Conservation (phyloP, 139 green algal genomes). For the Chlamydomonas eustigma region DNA sequence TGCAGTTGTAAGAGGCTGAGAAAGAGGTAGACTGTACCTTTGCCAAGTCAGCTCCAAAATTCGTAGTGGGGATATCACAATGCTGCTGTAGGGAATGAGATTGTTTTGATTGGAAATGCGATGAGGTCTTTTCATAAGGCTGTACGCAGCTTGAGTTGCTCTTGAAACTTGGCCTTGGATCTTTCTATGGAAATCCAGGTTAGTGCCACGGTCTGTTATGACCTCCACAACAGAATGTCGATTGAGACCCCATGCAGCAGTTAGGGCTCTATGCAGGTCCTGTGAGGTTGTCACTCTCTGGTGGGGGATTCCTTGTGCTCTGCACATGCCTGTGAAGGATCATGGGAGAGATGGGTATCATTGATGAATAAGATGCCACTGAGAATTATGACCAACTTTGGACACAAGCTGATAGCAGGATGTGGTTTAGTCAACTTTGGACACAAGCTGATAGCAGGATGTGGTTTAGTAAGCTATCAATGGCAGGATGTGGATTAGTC, state of each 20-base stretch:
- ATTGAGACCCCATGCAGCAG: conserved; percentile 69
- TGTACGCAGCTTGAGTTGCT: conserved; percentile 28
- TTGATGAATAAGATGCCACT: too few species aligned
- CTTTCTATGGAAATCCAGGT: conserved; percentile 67
- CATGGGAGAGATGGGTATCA: too few species aligned
- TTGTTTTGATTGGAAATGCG: too few species aligned
- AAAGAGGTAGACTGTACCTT: conserved; percentile 59
- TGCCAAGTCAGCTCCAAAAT: background rate
- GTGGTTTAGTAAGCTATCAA: too few species aligned
- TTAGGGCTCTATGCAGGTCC: conserved; percentile 67
- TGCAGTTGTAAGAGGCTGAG: conserved; percentile 53
- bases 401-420: too few species aligned
- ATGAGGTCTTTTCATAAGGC: too few species aligned
- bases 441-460: too few species aligned
- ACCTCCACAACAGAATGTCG: conserved; percentile 88
- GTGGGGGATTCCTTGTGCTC: conserved; percentile 75
- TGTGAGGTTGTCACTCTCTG: conserved; percentile 46
- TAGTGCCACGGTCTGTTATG: conserved; percentile 55
- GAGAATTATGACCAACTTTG: too few species aligned
- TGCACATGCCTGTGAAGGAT: conserved; percentile 61
- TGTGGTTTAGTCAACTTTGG: too few species aligned
- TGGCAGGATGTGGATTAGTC: too few species aligned
- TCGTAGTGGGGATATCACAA: background rate
- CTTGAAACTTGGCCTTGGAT: conserved; percentile 48
- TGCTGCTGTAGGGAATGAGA: too few species aligned